phyloP scores from a whole-genome alignment of 1,284 basidiomycete genomes.

The Exobasidium rhododendri region DNA sequence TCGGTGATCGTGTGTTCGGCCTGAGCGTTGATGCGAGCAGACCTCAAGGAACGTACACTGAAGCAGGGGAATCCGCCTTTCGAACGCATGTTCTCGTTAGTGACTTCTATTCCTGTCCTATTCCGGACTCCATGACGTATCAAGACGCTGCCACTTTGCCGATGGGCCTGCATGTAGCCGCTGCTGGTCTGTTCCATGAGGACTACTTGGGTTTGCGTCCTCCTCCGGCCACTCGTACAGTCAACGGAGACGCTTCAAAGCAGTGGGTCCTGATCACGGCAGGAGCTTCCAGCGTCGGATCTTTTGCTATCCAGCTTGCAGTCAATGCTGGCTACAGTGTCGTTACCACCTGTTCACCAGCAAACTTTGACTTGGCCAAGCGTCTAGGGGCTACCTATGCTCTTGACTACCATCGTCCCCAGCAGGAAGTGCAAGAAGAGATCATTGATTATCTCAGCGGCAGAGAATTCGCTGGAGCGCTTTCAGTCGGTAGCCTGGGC shows the following conservation, averaged over 20 bases:
- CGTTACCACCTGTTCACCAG: neutral
- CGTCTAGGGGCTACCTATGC: neutral
- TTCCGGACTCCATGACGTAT: neutral
- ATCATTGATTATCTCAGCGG: too few relatives aligned
- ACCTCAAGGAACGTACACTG: neutral
- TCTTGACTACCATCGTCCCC: neutral
- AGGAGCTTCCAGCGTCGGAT: neutral
- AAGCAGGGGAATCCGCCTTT: neutral
- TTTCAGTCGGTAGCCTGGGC: too few relatives aligned
- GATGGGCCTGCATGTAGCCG: neutral
- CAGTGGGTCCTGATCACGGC: neutral
- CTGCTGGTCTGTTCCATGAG: neutral
- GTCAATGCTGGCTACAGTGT: neutral
- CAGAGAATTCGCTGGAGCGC: too few relatives aligned
- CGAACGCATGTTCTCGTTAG: neutral
- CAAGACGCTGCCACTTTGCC: neutral
- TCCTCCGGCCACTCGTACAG: neutral
- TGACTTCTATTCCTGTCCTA: neutral
- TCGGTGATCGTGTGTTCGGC: neutral
- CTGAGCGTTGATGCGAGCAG: neutral
- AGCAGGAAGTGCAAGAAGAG: too few relatives aligned
- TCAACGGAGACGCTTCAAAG: too few relatives aligned
- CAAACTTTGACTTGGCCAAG: constrained; percentile 1
- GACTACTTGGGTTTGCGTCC: neutral
- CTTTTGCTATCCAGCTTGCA: neutral